Evolutionary conservation across 345 rosid species (phyloP), one percentile per base, ranked within the genome.

Genomic region (Geranium brycei): DNA sequence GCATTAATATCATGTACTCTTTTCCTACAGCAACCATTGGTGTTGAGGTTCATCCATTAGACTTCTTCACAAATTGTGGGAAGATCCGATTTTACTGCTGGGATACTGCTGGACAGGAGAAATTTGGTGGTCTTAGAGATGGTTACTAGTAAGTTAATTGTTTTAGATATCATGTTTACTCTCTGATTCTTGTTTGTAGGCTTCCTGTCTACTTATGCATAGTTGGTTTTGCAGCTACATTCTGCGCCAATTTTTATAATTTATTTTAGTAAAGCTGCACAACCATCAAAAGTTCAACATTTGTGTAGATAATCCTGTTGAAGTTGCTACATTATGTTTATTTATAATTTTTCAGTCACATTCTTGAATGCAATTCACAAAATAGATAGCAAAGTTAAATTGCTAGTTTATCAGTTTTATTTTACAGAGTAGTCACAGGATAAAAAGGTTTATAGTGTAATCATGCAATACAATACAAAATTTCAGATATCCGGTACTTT

Each of bases 51-150:
- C 98, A 87, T 70, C 97, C 98, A 0, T 62, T 92, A 76, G 98
- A 92, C 63, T 92, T 92, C 88, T 83, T 79, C 72, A 92, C 98
- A 0, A 92, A 89, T 77, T 86, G 93, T 31, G 98, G 98, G 16
- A 84, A 89, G 71, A 76, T 92, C 71, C 81, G 98, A 2, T 92
- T 92, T 66, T 86, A 92, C 75, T 89, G 96, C 82, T 92, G 97
- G 98, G 97, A 92, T 32, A 92, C 98, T 61, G 97, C 98, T 15
- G 95, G 98, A 0, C 98, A 92, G 64, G 98, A 89, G 82, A 89
- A 87, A 71, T 89, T 92, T 31, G 97, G 98, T 70, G 97, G 97
- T 19, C 90, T 92, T 5, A 75, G 97, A 65, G 98, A 89, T 84
- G 98, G 98, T 30, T 92, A 92, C 73, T 92, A 89, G 98, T 92